These are phyloP conservation scores for Rhynchosporium graminicola DNA, from an alignment of 2,329 filamentous ascomycete species.

Conservation along the genomic window DNA sequence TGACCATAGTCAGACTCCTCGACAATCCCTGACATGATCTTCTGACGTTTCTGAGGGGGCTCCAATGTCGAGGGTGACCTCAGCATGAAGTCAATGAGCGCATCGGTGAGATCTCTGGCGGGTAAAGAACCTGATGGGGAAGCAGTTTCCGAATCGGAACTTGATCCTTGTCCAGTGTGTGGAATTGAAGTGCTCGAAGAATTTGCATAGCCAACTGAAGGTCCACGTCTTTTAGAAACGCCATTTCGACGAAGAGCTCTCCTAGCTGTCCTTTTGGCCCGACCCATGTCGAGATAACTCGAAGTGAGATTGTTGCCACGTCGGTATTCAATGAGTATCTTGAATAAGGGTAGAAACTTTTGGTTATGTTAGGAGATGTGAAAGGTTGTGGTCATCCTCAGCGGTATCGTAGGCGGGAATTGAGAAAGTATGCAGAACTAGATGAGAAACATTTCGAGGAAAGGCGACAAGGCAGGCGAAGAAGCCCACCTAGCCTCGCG, in stretches of 20 bases:
- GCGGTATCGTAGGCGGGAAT: not conserved
- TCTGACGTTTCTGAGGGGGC: conserved; percentile 34
- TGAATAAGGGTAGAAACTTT: not conserved
- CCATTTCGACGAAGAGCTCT: not conserved
- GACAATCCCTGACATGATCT: conserved; percentile 12
- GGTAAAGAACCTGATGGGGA: not conserved
- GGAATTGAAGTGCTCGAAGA: conserved; percentile 17
- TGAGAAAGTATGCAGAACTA: conserved; percentile 1
- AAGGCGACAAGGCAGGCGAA: not conserved
- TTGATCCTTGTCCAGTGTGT: conserved; percentile 5
- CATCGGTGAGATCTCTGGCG: conserved; percentile 25
- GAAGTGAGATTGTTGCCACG: not conserved
- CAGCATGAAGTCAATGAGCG: conserved; percentile 30
- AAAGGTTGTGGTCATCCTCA: too few relatives aligned
- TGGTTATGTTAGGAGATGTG: not conserved
- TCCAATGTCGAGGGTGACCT: conserved; percentile 14
- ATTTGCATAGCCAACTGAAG: conserved; percentile 1
- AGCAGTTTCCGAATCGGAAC: conserved; percentile 20
- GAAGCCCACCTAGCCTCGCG: not conserved
- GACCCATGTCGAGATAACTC: conserved; percentile 5
- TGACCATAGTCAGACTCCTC: conserved; percentile 25
- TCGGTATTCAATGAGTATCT: not conserved
- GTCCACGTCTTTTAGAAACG: not conserved
- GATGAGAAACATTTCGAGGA: not conserved
- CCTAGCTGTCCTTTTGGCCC: conserved; percentile 6